phyloP scores from a whole-genome alignment of 2,329 filamentous ascomycete species.

The Trichophyton verrucosum region DNA sequence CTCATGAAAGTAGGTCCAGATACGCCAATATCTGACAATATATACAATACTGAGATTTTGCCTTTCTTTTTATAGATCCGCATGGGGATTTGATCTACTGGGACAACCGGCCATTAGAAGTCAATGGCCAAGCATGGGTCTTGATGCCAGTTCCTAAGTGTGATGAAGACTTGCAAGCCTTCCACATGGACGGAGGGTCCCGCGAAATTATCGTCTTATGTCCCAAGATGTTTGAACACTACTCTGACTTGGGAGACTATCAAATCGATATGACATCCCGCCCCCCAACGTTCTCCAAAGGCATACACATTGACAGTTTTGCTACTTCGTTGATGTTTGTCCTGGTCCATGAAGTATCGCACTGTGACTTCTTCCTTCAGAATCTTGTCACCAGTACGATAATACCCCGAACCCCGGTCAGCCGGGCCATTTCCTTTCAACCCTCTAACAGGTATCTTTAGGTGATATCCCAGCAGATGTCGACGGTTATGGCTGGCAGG shows the following conservation, averaged over 20 bases:
- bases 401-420: not conserved
- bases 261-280: not conserved
- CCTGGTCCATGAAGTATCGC: not conserved
- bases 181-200: not conserved
- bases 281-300: not conserved
- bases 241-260: not conserved
- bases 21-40: not conserved
- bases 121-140: not conserved
- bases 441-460: not conserved
- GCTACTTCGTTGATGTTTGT: not conserved
- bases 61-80: not conserved
- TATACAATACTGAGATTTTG: not conserved
- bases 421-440: not conserved
- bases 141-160: not conserved
- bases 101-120: not conserved
- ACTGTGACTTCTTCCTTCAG: not conserved
- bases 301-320: not conserved
- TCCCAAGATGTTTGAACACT: not conserved
- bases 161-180: too few species aligned
- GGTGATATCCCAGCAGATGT: not conserved
- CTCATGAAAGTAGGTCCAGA: not conserved
- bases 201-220: not conserved
- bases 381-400: not conserved
- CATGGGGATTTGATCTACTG: not conserved
- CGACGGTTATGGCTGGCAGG: not conserved